These are phyloP conservation scores for Neurospora hispaniola DNA, from an alignment of 495 filamentous ascomycete genomes.

Conservation along the genomic window DNA sequence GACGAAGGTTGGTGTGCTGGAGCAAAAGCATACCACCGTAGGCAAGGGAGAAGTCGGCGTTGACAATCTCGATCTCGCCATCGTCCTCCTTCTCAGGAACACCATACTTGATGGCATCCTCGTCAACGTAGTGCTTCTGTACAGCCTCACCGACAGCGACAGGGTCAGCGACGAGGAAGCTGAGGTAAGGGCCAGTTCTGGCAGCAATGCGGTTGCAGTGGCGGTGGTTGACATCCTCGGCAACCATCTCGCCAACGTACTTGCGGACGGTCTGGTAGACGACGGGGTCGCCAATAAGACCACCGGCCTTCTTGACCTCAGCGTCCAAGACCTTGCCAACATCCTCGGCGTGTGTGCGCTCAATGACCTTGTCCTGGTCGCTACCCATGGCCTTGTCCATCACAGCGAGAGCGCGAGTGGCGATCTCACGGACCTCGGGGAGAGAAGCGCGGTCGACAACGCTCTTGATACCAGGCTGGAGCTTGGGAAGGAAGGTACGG, in stretches of 20 bases:
- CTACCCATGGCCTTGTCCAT: conserved; percentile 92
- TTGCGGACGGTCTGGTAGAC: conserved; percentile 56
- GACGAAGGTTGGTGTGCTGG: conserved; percentile 87
- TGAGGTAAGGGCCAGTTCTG: conserved; percentile 63
- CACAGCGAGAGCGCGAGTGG: conserved; percentile 66
- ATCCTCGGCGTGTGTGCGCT: conserved; percentile 61
- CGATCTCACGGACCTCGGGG: conserved; percentile 89
- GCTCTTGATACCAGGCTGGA: conserved; percentile 84
- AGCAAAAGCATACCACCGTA: conserved; percentile 98
- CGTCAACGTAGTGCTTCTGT: conserved; percentile 60
- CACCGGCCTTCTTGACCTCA: conserved; percentile 60
- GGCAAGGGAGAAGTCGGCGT: conserved; percentile 93
- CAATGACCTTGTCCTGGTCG: conserved; percentile 52
- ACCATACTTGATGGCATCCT: conserved; percentile 80
- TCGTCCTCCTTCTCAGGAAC: conserved; percentile 76
- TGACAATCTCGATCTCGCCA: conserved; percentile 83
- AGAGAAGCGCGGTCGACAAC: conserved; percentile 83
- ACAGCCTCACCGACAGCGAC: conserved; percentile 52
- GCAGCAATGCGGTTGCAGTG: conserved; percentile 58
- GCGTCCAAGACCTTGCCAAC: conserved; percentile 63
- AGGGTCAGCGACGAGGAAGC: conserved; percentile 49
- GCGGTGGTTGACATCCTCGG: conserved; percentile 80
- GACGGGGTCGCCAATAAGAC: conserved; percentile 49
- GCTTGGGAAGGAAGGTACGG: conserved; percentile 88
- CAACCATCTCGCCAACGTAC: conserved; percentile 78